These are phyloP conservation scores for Knoxdaviesia capensis DNA, from an alignment of 2,329 filamentous ascomycete genomes.

Conservation along the genomic window DNA sequence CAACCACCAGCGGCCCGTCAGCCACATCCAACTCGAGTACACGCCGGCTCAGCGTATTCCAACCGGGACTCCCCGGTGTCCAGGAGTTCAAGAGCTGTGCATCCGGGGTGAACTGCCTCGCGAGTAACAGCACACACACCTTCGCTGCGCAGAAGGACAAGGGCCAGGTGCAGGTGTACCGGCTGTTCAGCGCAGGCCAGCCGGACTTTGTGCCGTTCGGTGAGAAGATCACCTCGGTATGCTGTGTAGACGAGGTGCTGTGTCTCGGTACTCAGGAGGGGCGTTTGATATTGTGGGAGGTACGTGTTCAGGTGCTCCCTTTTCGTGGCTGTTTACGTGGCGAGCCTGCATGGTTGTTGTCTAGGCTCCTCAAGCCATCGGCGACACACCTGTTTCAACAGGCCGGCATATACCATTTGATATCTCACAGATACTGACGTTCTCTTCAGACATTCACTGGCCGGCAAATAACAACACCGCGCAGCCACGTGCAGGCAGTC, in stretches of 20 bases:
- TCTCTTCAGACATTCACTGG: constrained; percentile 46
- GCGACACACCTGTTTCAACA: neutral
- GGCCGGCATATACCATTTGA: neutral
- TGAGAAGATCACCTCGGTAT: constrained; percentile 64
- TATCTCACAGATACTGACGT: neutral
- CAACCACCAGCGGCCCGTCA: too few relatives aligned
- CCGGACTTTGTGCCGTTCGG: constrained; percentile 77
- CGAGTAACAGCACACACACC: constrained; percentile 61
- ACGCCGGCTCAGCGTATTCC: too few relatives aligned
- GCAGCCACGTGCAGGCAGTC: constrained; percentile 63
- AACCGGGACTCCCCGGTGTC: neutral
- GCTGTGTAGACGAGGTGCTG: constrained; percentile 51
- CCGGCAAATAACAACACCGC: constrained; percentile 52
- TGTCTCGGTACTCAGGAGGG: constrained; percentile 70
- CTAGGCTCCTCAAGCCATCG: too few relatives aligned
- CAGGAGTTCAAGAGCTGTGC: constrained; percentile 50
- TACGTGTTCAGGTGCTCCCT: constrained; percentile 18
- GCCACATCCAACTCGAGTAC: too few relatives aligned
- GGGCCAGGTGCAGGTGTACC: constrained; percentile 85
- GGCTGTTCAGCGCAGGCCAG: constrained; percentile 61
- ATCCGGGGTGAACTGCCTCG: constrained; percentile 51
- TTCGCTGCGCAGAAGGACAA: constrained; percentile 87
- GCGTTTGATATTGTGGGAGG: constrained; percentile 83
- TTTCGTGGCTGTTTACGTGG: constrained; percentile 4
- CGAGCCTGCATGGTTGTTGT: neutral